Conservation (phyloP, 2,329 filamentous ascomycete species). For the Dothideomycetidae sp. region DNA sequence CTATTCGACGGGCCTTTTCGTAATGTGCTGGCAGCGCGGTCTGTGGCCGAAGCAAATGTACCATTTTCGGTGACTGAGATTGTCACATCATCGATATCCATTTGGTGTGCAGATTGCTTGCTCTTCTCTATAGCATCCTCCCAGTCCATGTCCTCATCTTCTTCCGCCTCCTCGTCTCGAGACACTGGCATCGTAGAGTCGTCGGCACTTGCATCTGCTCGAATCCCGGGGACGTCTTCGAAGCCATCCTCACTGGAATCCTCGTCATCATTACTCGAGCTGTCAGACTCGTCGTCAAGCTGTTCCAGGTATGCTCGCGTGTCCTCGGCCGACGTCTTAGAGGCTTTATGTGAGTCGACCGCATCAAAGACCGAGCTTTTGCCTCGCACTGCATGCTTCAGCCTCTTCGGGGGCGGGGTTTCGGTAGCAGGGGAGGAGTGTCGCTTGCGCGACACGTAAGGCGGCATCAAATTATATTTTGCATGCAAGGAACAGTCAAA, state of each 20-base stretch:
- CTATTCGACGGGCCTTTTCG: constrained; percentile 81
- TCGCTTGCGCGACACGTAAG: constrained; percentile 53
- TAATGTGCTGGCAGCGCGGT: constrained; percentile 26
- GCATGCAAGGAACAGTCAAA: too few species aligned
- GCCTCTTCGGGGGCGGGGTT: constrained; percentile 29
- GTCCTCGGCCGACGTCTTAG: constrained; percentile 22
- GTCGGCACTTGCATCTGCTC: constrained; percentile 27
- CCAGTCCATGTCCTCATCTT: constrained; percentile 46
- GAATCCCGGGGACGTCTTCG: constrained; percentile 29
- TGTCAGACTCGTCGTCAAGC: constrained; percentile 25
- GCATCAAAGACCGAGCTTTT: constrained; percentile 32
- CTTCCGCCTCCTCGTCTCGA: constrained; percentile 48
- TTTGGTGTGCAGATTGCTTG: constrained; percentile 15
- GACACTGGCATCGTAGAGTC: constrained; percentile 31
- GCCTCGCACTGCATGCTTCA: constrained; percentile 18
- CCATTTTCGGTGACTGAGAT: constrained; percentile 26
- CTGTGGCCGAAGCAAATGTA: constrained; percentile 26
- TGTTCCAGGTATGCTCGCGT: constrained; percentile 23
- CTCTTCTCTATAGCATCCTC: constrained; percentile 37
- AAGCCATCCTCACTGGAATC: constrained; percentile 35
- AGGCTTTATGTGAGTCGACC: constrained; percentile 26
- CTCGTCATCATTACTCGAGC: constrained; percentile 18
- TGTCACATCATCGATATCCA: constrained; percentile 20
- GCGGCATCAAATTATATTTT: too few species aligned
- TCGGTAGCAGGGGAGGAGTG: constrained; percentile 19